Evolutionary conservation across 768 basidiomycete species (phyloP).

Genomic region (Psilocybe sp.): DNA sequence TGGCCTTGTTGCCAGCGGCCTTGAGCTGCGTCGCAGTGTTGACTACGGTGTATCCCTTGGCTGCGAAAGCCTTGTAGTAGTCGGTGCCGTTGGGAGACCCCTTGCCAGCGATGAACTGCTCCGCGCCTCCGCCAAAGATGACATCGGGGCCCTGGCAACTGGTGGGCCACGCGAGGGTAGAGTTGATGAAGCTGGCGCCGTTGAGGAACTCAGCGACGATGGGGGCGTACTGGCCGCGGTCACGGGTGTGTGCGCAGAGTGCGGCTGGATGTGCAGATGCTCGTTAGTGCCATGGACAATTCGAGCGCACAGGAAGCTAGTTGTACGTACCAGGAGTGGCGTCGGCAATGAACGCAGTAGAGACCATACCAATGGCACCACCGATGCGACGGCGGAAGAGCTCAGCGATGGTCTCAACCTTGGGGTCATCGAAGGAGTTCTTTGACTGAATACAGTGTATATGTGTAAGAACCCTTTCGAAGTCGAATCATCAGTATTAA

Average conservation of each 20-base stretch:
- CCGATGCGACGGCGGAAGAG: conserved; percentile 38
- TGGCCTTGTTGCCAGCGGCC: conserved; percentile 27
- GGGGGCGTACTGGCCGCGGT: conserved; percentile 29
- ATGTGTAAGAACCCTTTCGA: background rate
- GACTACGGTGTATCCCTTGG: conserved; percentile 39
- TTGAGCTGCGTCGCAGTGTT: conserved; percentile 33
- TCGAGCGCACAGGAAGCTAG: background rate
- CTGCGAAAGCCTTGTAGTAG: conserved; percentile 39
- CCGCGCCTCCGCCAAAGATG: conserved; percentile 43
- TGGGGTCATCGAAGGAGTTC: conserved; percentile 40
- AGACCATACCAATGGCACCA: conserved; percentile 42
- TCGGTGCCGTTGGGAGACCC: conserved; percentile 36
- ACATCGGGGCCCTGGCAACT: conserved; percentile 40
- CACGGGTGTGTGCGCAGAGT: conserved; percentile 39
- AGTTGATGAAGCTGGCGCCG: conserved; percentile 28
- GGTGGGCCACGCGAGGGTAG: conserved; percentile 37
- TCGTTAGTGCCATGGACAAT: background rate
- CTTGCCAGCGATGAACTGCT: conserved; percentile 37
- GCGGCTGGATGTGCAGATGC: conserved; percentile 22
- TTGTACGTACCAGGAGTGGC: conserved; percentile 35
- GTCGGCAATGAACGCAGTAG: conserved; percentile 43
- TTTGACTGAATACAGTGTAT: conserved; percentile 24
- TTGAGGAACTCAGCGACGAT: conserved; percentile 38
- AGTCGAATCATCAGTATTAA: background rate
- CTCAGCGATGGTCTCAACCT: conserved; percentile 42